Conservation (phyloP, 768 basidiomycete genomes). For the Boletus patriciae region DNA sequence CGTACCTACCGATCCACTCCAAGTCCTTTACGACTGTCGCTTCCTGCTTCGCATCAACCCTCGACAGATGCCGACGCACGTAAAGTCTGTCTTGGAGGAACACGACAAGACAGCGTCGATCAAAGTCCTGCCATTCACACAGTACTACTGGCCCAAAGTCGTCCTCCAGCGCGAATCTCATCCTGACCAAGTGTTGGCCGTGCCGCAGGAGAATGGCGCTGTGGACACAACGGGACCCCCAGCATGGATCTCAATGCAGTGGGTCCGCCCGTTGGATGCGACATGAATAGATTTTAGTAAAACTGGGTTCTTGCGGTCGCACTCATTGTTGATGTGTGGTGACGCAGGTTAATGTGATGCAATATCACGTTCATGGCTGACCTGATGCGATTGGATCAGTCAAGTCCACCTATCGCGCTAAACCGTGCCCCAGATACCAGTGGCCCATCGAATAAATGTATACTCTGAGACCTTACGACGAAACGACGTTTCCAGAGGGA, state of each 20-base stretch:
- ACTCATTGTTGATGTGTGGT: not conserved
- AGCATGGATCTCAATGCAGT: conserved; percentile 46
- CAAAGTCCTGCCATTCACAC: conserved; percentile 38
- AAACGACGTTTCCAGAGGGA: too few relatives aligned
- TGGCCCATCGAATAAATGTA: too few relatives aligned
- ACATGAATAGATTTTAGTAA: conserved; percentile 7
- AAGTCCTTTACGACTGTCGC: conserved; percentile 64
- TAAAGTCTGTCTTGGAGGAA: conserved; percentile 33
- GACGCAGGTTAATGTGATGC: not conserved
- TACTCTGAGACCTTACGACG: not conserved
- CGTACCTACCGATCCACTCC: conserved; percentile 15
- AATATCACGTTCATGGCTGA: too few relatives aligned
- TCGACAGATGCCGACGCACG: conserved; percentile 39
- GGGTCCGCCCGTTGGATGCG: conserved; percentile 42
- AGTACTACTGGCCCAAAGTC: conserved; percentile 52
- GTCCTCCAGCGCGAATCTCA: conserved; percentile 26
- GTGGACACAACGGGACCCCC: conserved; percentile 14
- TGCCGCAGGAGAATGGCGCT: conserved; percentile 10
- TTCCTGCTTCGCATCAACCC: conserved; percentile 55
- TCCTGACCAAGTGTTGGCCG: conserved; percentile 26
- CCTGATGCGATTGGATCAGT: too few relatives aligned
- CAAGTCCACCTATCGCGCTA: too few relatives aligned
- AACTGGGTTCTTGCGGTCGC: not conserved
- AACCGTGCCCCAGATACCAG: too few relatives aligned
- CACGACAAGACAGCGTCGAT: conserved; percentile 26